Evolutionary conservation across 2,329 filamentous ascomycete species (phyloP).

Genomic region (Alternaria sp.): DNA sequence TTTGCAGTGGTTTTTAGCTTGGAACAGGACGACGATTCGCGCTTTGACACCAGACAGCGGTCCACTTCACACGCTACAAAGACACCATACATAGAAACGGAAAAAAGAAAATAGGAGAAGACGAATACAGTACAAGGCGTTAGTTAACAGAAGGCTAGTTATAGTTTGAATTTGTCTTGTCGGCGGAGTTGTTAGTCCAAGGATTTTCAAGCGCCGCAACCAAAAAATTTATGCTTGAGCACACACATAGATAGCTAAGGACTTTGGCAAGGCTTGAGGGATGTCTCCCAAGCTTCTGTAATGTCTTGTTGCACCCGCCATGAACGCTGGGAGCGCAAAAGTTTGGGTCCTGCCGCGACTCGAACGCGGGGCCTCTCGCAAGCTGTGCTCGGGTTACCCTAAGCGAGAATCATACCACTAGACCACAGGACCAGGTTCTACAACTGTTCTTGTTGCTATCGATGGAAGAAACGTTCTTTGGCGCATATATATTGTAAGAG

Average conservation of each 20-base stretch:
- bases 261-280: too few relatives aligned
- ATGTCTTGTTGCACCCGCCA: too few relatives aligned
- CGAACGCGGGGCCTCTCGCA: slow-evolving; percentile 44
- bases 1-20: slow-evolving; percentile 3
- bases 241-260: too few relatives aligned
- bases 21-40: slow-evolving; percentile 3
- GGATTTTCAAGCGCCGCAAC: neutral
- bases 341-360: slow-evolving; percentile 38
- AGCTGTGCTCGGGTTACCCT: slow-evolving; percentile 55
- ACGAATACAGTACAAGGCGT: neutral
- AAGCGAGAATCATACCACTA: slow-evolving; percentile 76
- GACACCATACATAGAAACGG: neutral
- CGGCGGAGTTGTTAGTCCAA: neutral
- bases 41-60: neutral
- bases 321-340: slow-evolving; percentile 12
- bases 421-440: slow-evolving; percentile 51
- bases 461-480: neutral
- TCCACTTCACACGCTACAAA: slow-evolving; percentile 3
- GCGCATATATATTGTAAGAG: neutral
- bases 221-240: neutral
- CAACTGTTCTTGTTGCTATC: neutral
- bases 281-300: too few relatives aligned
- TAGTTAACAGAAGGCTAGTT: neutral
- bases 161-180: neutral
- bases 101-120: slow-evolving; percentile 7